These are phyloP conservation scores for Trichocladium uniseriatum DNA, from an alignment of 495 filamentous ascomycete genomes.

Conservation along the genomic window DNA sequence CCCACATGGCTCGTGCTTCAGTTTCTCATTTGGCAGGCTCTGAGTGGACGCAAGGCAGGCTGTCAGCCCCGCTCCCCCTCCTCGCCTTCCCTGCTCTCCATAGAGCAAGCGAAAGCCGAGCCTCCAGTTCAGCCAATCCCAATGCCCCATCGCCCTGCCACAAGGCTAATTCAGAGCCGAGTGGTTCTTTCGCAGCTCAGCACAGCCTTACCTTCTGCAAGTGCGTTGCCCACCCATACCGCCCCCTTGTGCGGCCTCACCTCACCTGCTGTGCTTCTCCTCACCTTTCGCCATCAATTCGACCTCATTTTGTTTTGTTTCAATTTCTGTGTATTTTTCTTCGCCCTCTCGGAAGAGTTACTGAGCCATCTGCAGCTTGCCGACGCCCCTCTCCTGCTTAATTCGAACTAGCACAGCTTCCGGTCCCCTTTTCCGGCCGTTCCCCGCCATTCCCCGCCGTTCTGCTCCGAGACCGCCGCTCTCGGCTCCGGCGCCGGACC, in stretches of 20 bases:
- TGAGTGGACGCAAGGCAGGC: conserved; percentile 17
- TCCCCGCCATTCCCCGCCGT: not conserved
- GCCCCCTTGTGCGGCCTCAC: conserved; percentile 16
- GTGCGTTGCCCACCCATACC: conserved; percentile 1
- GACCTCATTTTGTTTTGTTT: not conserved
- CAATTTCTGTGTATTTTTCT: not conserved
- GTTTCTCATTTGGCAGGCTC: conserved; percentile 8
- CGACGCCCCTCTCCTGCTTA: not conserved
- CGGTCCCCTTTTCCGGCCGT: not conserved
- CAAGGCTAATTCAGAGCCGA: conserved; percentile 32
- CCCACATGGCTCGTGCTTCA: conserved; percentile 16
- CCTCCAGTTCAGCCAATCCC: conserved; percentile 17
- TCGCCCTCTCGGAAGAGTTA: not conserved
- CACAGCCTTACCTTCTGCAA: conserved; percentile 26
- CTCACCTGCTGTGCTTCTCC: conserved; percentile 1
- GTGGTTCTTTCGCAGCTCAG: conserved; percentile 14
- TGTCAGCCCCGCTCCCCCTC: conserved; percentile 17
- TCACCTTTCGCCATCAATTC: conserved; percentile 5
- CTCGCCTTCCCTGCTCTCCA: not conserved
- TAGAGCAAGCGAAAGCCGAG: conserved; percentile 8
- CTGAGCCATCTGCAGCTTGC: not conserved
- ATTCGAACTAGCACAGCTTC: not conserved
- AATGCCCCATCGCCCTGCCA: conserved; percentile 17
- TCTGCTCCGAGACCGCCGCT: not conserved
- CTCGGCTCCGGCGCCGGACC: not conserved